Conservation (phyloP, 148 eudicot species). For the Rheum nobile region DNA sequence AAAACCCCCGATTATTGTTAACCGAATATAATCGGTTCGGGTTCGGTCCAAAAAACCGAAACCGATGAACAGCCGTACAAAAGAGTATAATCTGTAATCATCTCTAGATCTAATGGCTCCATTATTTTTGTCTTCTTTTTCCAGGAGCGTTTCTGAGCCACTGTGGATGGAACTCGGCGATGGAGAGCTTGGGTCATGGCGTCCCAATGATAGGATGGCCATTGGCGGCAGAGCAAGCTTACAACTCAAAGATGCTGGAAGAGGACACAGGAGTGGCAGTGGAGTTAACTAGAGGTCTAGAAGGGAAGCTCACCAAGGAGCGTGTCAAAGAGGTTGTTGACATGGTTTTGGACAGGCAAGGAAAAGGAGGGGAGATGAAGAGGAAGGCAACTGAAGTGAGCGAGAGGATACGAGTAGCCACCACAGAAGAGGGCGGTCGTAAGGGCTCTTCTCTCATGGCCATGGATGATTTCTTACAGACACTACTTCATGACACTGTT, state of each 20-base stretch:
- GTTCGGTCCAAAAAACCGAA: no score
- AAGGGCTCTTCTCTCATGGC: constrained; percentile 12
- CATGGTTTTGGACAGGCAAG: constrained; percentile 34
- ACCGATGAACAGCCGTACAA: no score
- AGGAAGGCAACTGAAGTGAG: constrained; percentile 36
- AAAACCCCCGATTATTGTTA: no score
- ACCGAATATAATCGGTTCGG: no score
- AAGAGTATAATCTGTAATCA: no score
- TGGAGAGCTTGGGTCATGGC: constrained; percentile 8
- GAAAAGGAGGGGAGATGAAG: constrained; percentile 44
- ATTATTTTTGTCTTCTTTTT: no score
- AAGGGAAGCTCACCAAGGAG: constrained; percentile 30
- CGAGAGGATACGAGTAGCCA: constrained; percentile 24
- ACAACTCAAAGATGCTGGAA: constrained; percentile 52
- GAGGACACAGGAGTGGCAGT: constrained; percentile 55
- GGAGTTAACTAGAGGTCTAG: constrained; percentile 54
- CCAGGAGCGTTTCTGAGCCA: constrained; percentile 18
- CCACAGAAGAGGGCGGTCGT: constrained; percentile 15
- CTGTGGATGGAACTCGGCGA: constrained; percentile 9
- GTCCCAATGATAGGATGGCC: constrained; percentile 11
- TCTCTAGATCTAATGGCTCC: not conserved
- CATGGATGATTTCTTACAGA: constrained; percentile 6
- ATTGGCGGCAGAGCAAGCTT: constrained; percentile 13
- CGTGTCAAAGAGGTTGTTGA: constrained; percentile 34
- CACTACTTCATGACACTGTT: not conserved